Conservation (phyloP, 2,329 filamentous ascomycete species). For the Talaromyces sp. region DNA sequence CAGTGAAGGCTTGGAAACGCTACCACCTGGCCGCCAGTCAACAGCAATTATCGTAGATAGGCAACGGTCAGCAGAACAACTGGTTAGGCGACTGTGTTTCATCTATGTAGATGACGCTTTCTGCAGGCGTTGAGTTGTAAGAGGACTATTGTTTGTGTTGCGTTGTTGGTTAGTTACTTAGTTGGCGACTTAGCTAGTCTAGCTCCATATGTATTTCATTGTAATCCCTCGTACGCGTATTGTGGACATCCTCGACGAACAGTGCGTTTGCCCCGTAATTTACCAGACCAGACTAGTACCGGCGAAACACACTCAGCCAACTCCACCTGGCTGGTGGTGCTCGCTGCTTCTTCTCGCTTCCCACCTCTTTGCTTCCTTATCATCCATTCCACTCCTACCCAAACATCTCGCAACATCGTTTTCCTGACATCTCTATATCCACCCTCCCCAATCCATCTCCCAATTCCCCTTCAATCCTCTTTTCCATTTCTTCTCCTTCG, state of each 20-base stretch:
- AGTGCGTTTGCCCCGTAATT: conserved; percentile 2
- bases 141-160: not conserved
- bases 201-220: not conserved
- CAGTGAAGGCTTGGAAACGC: conserved; percentile 1
- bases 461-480: conserved; percentile 18
- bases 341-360: conserved; percentile 16
- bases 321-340: conserved; percentile 14
- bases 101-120: not conserved
- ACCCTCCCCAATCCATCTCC: conserved; percentile 20
- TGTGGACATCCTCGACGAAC: not conserved
- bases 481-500: conserved; percentile 19
- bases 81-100: conserved; percentile 9
- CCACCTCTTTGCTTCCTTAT: conserved; percentile 18
- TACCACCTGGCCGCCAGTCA: not conserved
- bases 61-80: not conserved
- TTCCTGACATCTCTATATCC: conserved; percentile 17
- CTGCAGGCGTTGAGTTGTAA: conserved; percentile 4
- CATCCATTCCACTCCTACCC: conserved; percentile 16
- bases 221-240: conserved; percentile 4
- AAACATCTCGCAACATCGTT: conserved; percentile 13
- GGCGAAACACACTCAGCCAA: conserved; percentile 15
- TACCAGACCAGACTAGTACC: conserved; percentile 13
- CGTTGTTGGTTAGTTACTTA: not conserved
- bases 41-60: not conserved
- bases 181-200: not conserved